These are phyloP conservation scores for Cyclotella distinguenda DNA, from an alignment of 108 stramenopile species.

Conservation along the genomic window DNA sequence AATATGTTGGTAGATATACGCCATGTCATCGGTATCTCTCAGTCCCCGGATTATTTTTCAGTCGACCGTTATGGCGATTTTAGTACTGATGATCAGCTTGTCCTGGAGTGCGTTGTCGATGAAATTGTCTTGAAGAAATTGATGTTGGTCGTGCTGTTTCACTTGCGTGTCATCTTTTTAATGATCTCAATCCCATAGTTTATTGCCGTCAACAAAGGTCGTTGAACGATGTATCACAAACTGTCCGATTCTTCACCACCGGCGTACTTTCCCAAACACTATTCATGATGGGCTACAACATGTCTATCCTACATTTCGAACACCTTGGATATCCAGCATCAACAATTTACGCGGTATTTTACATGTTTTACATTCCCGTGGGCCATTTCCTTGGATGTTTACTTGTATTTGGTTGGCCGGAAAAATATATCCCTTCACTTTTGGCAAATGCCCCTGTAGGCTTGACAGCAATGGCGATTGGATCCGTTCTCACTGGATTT, in stretches of 20 bases:
- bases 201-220: conserved; percentile 39
- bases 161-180: too few relatives aligned
- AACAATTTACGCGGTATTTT: conserved; percentile 77
- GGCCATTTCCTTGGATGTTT: conserved; percentile 64
- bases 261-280: conserved; percentile 69
- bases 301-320: conserved; percentile 55
- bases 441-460: conserved; percentile 82
- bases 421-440: conserved; percentile 67
- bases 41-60: too few relatives aligned
- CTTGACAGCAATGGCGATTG: conserved; percentile 76
- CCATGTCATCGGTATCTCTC: not conserved
- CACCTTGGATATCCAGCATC: conserved; percentile 52
- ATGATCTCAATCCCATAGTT: too few relatives aligned
- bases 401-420: conserved; percentile 88
- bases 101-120: too few relatives aligned
- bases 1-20: not conserved
- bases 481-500: conserved; percentile 70
- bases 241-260: conserved; percentile 74
- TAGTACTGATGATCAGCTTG: too few relatives aligned
- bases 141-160: too few relatives aligned
- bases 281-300: conserved; percentile 82
- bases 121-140: too few relatives aligned
- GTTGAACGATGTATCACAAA: conserved; percentile 64
- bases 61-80: too few relatives aligned
- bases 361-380: conserved; percentile 77